Conservation (phyloP, 2,329 filamentous ascomycete genomes). For the Stagonosporopsis tanaceti region DNA sequence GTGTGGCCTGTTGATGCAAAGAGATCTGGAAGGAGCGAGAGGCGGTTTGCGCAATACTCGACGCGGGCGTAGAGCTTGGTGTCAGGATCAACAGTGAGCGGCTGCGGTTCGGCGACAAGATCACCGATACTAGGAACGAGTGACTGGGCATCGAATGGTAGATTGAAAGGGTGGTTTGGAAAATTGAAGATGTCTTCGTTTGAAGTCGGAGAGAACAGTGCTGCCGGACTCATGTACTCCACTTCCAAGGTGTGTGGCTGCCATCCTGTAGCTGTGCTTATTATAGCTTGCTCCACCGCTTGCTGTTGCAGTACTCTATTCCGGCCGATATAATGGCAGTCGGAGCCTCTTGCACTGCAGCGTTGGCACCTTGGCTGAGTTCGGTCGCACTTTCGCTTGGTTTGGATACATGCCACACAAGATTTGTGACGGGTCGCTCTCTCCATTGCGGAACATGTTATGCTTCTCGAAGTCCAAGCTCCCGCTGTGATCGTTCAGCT, state of each 20-base stretch:
- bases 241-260: neutral
- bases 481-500: neutral
- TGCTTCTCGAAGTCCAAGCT: neutral
- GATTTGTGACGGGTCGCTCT: slow-evolving; percentile 22
- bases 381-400: slow-evolving; percentile 27
- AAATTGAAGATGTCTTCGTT: slow-evolving; percentile 17
- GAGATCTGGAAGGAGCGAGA: neutral
- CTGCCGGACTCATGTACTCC: neutral
- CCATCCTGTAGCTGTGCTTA: neutral
- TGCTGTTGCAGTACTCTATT: neutral
- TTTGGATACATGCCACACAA: slow-evolving; percentile 24
- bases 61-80: neutral
- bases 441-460: slow-evolving; percentile 7
- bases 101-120: neutral
- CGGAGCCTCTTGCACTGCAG: slow-evolving; percentile 19
- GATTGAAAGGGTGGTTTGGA: slow-evolving; percentile 23
- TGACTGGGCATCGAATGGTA: neutral
- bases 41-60: neutral
- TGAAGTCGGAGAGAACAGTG: neutral
- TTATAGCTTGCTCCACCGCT: neutral
- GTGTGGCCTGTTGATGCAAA: neutral
- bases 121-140: neutral
- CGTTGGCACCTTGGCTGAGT: slow-evolving; percentile 22
- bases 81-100: neutral
- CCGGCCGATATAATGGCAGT: slow-evolving; percentile 21